Conservation (phyloP, 192 early-diverging fungal genomes). For the Coemansia asiatica region DNA sequence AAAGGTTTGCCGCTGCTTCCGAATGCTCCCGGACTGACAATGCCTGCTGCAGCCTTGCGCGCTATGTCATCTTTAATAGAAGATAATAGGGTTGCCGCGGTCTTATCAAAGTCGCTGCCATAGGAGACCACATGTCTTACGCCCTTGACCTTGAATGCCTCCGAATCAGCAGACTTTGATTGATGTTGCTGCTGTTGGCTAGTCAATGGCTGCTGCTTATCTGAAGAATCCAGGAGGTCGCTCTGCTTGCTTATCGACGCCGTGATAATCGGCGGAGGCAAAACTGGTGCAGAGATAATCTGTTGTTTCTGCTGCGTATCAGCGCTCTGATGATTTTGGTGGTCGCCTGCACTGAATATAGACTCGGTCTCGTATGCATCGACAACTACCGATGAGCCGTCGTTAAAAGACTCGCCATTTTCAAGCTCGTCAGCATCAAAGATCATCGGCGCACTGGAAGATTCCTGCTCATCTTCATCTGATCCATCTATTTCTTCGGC, state of each 20-base stretch:
- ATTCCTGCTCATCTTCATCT: neutral
- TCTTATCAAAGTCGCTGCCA: constrained; percentile 50
- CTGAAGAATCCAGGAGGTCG: neutral
- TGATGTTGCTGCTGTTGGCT: constrained; percentile 9
- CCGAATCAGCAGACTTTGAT: constrained; percentile 12
- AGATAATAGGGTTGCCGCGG: constrained; percentile 47
- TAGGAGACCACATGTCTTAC: constrained; percentile 50
- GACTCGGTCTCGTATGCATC: constrained; percentile 43
- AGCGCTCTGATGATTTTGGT: neutral
- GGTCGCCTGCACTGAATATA: constrained; percentile 5
- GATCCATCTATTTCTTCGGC: constrained; percentile 27
- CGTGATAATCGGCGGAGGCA: neutral
- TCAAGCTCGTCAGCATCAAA: constrained; percentile 36
- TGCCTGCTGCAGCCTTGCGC: constrained; percentile 17
- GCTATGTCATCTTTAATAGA: constrained; percentile 53
- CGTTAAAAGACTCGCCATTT: neutral
- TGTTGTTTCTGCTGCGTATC: neutral
- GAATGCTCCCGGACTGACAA: neutral
- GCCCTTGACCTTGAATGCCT: constrained; percentile 46
- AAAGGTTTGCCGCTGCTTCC: constrained; percentile 3
- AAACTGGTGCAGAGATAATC: neutral
- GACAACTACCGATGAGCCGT: constrained; percentile 18
- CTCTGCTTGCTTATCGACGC: neutral
- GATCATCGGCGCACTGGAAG: neutral
- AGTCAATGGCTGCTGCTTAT: neutral